Evolutionary conservation across 352 stramenopile species (phyloP), one percentile per base, ranked within the genome.

Genomic region (Phytophthora cactorum): DNA sequence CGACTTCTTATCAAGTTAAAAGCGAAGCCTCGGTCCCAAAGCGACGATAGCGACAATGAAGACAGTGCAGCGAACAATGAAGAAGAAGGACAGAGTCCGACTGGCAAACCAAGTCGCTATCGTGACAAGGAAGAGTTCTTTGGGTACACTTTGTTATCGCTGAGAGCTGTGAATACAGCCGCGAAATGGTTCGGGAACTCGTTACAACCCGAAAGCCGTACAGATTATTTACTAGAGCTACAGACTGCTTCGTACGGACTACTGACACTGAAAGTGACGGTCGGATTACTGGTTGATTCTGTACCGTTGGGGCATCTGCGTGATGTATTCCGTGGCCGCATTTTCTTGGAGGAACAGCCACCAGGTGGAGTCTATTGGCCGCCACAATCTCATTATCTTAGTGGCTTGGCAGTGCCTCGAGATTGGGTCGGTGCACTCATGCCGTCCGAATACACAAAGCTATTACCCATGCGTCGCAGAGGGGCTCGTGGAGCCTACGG

Each of bases 1-100:
- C 78, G 75, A 4, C 58, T 95, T 25, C 56, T 82, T 0, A 89
- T 95, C 29, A 91, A 91, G 51, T 76, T 95, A 68, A 91, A 90
- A 61, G 55, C 56, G 14, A 71, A 77, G 27, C 31, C 50, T 53
- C 17, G 43, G 3, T 50, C 55, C 1, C 45, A 50, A 3, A 47
- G 60, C 0, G 63, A 55, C 0, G 25, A n/a, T 2, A 12, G 5
- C 38, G 12, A 56, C 6, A 28, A 27, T 2, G 41, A 58, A 32
- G 31, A 47, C 22, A 43, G 2, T 39, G n/a, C 11, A 51, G 34
- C 28, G 3, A 45, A 22, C 8, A 17, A 56, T 14, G 41, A 44
- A 43, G 47, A 32, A 5, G 66, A 52, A 0, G 3, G 17, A 41
- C 25, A 36, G 25, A 32, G 10, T 29, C 6, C 28, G 7, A 14